Percentiles rank a stretch among this genome's conserved stretches.
Conservation (phyloP, 2,329 filamentous ascomycete genomes). For the Aspergillus versicolor region DNA sequence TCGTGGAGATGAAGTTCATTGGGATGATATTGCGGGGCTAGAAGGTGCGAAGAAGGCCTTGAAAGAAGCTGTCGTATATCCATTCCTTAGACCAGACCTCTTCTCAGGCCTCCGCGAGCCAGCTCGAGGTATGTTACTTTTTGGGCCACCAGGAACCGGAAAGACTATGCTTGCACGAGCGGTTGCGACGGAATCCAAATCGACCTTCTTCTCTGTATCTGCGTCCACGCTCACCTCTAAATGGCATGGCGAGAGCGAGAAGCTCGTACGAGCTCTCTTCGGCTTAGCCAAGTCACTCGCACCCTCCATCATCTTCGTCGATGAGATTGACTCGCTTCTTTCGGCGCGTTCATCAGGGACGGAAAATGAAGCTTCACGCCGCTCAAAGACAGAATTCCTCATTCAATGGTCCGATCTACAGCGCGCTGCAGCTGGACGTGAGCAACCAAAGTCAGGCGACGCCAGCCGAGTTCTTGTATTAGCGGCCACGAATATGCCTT, state of each 20-base stretch:
- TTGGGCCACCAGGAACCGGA: constrained; percentile 94
- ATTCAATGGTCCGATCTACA: constrained; percentile 97
- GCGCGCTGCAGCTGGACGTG: constrained; percentile 82
- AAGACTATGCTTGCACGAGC: constrained; percentile 97
- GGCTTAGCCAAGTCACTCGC: constrained; percentile 83
- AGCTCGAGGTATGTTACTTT: constrained; percentile 90
- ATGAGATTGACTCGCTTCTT: constrained; percentile 93
- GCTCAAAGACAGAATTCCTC: constrained; percentile 96
- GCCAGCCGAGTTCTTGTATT: constrained; percentile 86
- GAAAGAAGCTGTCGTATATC: constrained; percentile 95
- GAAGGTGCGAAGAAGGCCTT: constrained; percentile 87
- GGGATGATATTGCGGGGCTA: constrained; percentile 88
- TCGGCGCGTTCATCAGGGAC: constrained; percentile 74
- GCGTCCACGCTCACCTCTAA: constrained; percentile 93
- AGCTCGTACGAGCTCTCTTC: constrained; percentile 90
- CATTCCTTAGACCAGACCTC: constrained; percentile 88
- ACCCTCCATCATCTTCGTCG: constrained; percentile 96
- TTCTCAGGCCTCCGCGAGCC: constrained; percentile 96
- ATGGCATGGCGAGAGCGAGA: constrained; percentile 94
- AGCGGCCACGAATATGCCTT: constrained; percentile 92
- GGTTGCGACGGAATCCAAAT: constrained; percentile 90
- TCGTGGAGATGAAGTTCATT: constrained; percentile 89
- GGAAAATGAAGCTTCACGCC: constrained; percentile 87
- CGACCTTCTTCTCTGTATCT: constrained; percentile 96
- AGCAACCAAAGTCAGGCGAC: constrained; percentile 70